These are phyloP conservation scores for Pigoraptor vietnamica DNA, from an alignment of 78 protist genomes.

Conservation along the genomic window DNA sequence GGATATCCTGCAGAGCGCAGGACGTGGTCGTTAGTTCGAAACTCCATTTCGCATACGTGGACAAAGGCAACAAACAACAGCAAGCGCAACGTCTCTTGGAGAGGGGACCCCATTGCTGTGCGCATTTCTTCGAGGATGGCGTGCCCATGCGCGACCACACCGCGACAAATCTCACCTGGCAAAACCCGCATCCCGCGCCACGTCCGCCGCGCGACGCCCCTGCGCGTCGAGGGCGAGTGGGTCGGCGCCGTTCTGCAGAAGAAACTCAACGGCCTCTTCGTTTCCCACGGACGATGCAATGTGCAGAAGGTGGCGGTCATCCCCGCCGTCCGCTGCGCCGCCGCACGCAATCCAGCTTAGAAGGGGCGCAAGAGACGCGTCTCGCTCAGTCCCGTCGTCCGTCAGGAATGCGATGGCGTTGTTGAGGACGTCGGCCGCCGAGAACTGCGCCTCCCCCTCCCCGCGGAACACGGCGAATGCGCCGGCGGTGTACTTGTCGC, in stretches of 20 bases:
- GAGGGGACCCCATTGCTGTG: background rate
- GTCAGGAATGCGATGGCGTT: background rate
- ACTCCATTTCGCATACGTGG: too few relatives aligned
- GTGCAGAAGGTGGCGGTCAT: background rate
- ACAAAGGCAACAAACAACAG: background rate
- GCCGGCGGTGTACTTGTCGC: background rate
- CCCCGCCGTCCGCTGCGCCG: background rate
- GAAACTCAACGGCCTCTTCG: background rate
- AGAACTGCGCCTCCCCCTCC: background rate
- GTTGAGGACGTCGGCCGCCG: background rate
- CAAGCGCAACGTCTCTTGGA: background rate
- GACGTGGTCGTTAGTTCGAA: too few relatives aligned
- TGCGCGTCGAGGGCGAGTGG: background rate
- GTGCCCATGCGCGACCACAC: too few relatives aligned
- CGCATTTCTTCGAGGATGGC: too few relatives aligned
- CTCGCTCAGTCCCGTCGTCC: background rate
- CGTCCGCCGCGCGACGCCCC: background rate
- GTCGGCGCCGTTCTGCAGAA: background rate
- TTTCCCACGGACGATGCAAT: background rate
- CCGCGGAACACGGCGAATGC: background rate
- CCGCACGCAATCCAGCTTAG: background rate
- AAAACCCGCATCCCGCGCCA: background rate
- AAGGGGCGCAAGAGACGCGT: background rate
- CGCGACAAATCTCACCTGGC: background rate
- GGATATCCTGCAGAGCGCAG: background rate